Base-by-base conservation (phyloP, 805 yeast genomes). In the Yueomyces sinensis region DNA sequence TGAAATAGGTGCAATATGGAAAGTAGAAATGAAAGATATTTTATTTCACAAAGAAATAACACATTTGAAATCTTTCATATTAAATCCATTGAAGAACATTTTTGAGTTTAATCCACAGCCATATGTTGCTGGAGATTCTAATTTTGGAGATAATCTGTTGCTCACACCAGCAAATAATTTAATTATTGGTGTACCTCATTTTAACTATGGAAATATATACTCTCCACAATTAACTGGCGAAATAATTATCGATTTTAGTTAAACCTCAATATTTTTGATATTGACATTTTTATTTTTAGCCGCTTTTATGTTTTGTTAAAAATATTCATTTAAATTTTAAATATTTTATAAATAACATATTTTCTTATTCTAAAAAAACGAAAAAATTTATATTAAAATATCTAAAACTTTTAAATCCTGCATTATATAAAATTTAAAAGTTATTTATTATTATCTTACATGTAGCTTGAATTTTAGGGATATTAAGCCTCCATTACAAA, bases 1-100 rank as follows among this genome's bases (percentile, higher is more conserved):
- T 9, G 47, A 44, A 4, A 37, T 32, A 19, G 77, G 75, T 1
- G 65, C 66, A 0, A 52, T 75, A 3, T 74, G 74, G 66, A 43
- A 45, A 25, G 36, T 69, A 1, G 36, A 52, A 3, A 37, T 66
- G 33, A 27, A 29, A 32, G 44, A 41, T 16, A 29, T 47, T 13
- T 28, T 38, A 17, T 22, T 31, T 13, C 11, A 41, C 5, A 40
- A 42, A 17, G 29, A 33, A 9, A 9, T 13, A 13, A 14, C 14
- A 14, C n/a, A 28, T 11, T 9, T 5, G 5, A 9, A n/a, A n/a
- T 11, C 28, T n/a, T 9, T 25, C 13, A 25, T 25, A 11, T 13
- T 25, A n/a, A 25, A n/a, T 9, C 5, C 15, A 9, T n/a, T 25
- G 15, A 25, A n/a, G 13, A 13, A 25, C 13, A 9, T 25, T 9